Percentiles rank a stretch among this genome's conserved stretches.
Conservation (phyloP, 257 asterid species). For the Solanum dulcamara region DNA sequence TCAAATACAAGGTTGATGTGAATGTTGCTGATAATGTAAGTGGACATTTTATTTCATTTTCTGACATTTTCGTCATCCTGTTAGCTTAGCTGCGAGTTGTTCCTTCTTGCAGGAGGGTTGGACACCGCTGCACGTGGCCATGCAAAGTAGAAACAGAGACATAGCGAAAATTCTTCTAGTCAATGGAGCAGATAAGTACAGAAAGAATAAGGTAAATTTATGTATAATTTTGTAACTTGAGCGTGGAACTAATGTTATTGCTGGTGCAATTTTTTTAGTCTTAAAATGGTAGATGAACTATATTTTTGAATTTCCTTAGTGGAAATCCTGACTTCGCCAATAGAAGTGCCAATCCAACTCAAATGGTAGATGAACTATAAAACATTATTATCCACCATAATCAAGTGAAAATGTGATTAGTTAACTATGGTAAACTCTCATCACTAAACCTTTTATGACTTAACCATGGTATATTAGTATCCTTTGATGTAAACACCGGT, state of each 20-base stretch:
- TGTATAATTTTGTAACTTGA: background rate
- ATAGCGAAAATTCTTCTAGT: conserved; percentile 58
- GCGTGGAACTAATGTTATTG: background rate
- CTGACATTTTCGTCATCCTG: background rate
- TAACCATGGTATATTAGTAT: background rate
- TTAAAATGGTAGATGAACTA: background rate
- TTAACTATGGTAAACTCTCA: no score
- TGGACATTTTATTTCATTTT: background rate
- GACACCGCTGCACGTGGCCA: conserved; percentile 86
- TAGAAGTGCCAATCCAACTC: background rate
- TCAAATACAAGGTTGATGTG: conserved; percentile 77
- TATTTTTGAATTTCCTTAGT: background rate
- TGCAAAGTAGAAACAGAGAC: conserved; percentile 81
- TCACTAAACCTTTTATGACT: background rate
- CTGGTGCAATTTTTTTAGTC: background rate
- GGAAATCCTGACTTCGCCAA: background rate
- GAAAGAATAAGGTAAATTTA: conserved; percentile 54
- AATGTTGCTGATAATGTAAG: conserved; percentile 78
- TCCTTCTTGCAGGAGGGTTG: conserved; percentile 63
- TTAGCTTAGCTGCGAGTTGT: background rate
- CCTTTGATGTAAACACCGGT: background rate
- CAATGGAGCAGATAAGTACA: conserved; percentile 74
- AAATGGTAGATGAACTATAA: background rate
- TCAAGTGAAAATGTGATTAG: background rate
- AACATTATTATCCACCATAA: background rate